These are phyloP conservation scores for Cyberlindnera saturnus DNA, from an alignment of 805 yeast genomes.

Conservation along the genomic window DNA sequence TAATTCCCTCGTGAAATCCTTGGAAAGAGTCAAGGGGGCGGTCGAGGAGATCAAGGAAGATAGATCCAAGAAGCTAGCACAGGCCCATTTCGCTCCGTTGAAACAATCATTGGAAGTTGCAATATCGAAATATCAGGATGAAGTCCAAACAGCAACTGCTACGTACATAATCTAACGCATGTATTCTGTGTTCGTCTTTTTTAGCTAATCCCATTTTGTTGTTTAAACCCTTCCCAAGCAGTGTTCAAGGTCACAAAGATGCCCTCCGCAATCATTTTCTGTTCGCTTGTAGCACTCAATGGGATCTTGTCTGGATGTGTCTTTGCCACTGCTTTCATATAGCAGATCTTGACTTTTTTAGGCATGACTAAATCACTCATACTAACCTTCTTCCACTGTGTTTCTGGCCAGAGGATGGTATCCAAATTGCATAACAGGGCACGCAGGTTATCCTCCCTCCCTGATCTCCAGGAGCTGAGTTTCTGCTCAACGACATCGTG, in stretches of 20 bases:
- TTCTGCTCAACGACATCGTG: conserved; percentile 56
- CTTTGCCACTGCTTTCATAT: conserved; percentile 84
- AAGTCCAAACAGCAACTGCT: conserved; percentile 1
- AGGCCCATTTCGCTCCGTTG: conserved; percentile 37
- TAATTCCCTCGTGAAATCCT: conserved; percentile 42
- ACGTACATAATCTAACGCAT: background rate
- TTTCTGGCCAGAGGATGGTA: conserved; percentile 57
- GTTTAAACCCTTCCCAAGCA: conserved; percentile 85
- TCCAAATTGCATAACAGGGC: conserved; percentile 68
- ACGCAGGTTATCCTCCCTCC: conserved; percentile 78
- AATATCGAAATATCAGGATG: conserved; percentile 35
- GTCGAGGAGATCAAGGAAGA: conserved; percentile 26
- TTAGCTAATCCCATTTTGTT: conserved; percentile 41
- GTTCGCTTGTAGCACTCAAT: conserved; percentile 52
- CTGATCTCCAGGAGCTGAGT: conserved; percentile 58
- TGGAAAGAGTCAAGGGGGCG: conserved; percentile 36
- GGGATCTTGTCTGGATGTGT: conserved; percentile 86
- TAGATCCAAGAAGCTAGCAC: conserved; percentile 22
- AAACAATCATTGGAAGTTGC: conserved; percentile 41
- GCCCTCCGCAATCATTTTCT: conserved; percentile 77
- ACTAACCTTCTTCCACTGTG: conserved; percentile 61
- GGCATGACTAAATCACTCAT: conserved; percentile 78
- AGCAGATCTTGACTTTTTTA: conserved; percentile 78
- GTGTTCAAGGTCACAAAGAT: conserved; percentile 78
- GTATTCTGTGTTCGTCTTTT: too few relatives aligned